Conservation (phyloP, 139 green algal species). For the Edaphochlamys debaryana region DNA sequence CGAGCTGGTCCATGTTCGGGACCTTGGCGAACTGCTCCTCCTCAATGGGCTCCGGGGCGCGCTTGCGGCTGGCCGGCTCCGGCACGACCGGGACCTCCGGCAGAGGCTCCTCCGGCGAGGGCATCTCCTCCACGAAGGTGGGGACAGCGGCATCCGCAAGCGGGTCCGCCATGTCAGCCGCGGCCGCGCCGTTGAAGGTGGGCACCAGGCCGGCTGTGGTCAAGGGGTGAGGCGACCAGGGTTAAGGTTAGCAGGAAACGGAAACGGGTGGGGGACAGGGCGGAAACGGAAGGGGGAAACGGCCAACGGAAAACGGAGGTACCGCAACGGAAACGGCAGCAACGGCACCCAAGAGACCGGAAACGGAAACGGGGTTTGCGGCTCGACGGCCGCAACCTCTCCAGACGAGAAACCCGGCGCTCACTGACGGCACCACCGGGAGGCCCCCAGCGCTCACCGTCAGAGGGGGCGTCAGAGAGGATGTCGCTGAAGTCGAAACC, state of each 20-base stretch:
- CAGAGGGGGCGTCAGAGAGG: conserved; percentile 19
- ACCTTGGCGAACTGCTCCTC: conserved; percentile 25
- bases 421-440: neutral
- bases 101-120: neutral
- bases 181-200: conserved; percentile 19
- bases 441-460: too few relatives aligned
- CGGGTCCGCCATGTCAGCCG: conserved; percentile 1
- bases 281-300: too few relatives aligned
- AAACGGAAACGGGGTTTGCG: too few relatives aligned
- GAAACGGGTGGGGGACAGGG: too few relatives aligned
- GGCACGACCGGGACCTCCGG: neutral
- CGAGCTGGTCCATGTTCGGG: too few relatives aligned
- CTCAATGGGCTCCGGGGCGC: neutral
- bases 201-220: conserved; percentile 46
- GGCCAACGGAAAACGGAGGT: too few relatives aligned
- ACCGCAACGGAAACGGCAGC: too few relatives aligned
- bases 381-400: too few relatives aligned
- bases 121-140: neutral
- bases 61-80: neutral
- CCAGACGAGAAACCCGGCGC: too few relatives aligned
- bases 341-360: too few relatives aligned
- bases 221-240: too few relatives aligned
- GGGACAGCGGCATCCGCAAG: conserved; percentile 6
- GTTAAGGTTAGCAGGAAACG: too few relatives aligned
- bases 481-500: conserved; percentile 64